Conservation (phyloP, 2,329 filamentous ascomycete species). For the Canariomyces notabilis region DNA sequence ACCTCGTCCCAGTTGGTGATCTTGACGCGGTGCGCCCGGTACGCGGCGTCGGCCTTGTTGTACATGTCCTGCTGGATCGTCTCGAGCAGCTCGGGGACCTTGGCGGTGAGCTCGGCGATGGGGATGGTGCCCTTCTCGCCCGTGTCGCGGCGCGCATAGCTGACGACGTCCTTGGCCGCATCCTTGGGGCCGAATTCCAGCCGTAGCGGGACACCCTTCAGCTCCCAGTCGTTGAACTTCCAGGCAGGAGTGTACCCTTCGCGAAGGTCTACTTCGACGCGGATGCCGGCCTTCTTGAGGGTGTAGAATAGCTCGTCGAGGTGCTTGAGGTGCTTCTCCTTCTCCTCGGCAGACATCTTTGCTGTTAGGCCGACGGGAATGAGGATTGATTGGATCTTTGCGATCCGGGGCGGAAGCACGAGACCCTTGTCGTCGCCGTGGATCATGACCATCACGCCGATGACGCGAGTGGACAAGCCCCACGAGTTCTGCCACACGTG, state of each 20-base stretch:
- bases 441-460: constrained; percentile 98
- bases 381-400: constrained; percentile 79
- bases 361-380: constrained; percentile 91
- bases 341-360: constrained; percentile 76
- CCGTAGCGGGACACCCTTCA: constrained; percentile 89
- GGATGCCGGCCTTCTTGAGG: constrained; percentile 68
- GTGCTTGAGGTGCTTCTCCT: constrained; percentile 68
- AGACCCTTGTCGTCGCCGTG: constrained; percentile 95
- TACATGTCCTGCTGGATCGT: constrained; percentile 83
- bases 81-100: constrained; percentile 77
- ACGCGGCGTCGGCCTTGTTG: constrained; percentile 69
- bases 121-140: constrained; percentile 76
- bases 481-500: constrained; percentile 98
- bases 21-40: constrained; percentile 72
- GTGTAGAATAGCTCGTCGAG: constrained; percentile 65
- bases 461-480: constrained; percentile 94
- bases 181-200: constrained; percentile 97
- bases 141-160: constrained; percentile 80
- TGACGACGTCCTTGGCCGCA: constrained; percentile 77
- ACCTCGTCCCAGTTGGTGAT: constrained; percentile 89
- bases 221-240: constrained; percentile 99
- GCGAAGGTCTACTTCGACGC: constrained; percentile 75
- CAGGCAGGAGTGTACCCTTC: constrained; percentile 91
- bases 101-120: constrained; percentile 65
- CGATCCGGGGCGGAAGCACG: constrained; percentile 84